phyloP scores from a whole-genome alignment of 202 grass and related monocot genomes.

The Setaria viridis region DNA sequence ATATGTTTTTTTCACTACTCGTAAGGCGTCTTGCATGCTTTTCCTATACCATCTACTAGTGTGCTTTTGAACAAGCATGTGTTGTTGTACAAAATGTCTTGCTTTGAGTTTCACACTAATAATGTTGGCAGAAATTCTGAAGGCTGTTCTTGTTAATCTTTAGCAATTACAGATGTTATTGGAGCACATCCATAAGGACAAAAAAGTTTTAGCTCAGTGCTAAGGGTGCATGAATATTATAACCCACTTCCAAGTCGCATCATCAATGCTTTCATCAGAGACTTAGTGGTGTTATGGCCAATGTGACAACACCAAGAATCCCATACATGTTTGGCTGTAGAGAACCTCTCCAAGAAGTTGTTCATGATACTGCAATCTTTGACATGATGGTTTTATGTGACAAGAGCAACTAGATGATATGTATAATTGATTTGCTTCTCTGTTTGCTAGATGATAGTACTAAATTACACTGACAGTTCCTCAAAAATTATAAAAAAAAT shows the following conservation, averaged over 20 bases:
- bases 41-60: too few species aligned
- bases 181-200: neutral
- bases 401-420: neutral
- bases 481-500: too few species aligned
- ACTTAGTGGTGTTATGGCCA: neutral
- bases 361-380: neutral
- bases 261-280: neutral
- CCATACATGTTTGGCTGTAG: neutral
- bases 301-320: neutral
- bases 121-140: neutral
- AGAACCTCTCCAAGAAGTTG: neutral
- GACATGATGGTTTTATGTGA: constrained; percentile 1
- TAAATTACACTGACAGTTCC: constrained; percentile 3
- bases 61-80: too few species aligned
- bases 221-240: neutral
- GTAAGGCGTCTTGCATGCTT: too few species aligned
- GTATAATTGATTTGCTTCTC: neutral
- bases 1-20: too few species aligned
- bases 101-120: neutral
- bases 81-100: neutral
- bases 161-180: neutral
- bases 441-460: constrained; percentile 8
- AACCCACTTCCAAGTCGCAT: neutral
- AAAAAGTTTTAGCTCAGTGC: neutral
- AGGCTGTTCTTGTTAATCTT: neutral